Conservation (phyloP, 352 stramenopile genomes). For the Thraustotheca clavata region DNA sequence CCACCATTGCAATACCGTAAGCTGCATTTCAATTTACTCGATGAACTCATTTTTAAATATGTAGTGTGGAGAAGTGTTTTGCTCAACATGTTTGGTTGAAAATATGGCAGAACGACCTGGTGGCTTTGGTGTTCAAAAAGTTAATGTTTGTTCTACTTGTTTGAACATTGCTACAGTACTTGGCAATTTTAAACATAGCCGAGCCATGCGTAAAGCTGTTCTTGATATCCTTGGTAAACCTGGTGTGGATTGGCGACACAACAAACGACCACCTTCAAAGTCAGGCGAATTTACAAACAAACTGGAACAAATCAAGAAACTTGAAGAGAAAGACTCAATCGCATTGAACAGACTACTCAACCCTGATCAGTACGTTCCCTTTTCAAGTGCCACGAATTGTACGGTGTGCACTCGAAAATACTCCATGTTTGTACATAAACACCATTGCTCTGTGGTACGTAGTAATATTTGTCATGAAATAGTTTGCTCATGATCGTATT, state of each 20-base stretch:
- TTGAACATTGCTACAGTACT: not conserved
- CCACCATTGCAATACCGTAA: slow-evolving; percentile 20
- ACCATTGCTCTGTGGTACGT: slow-evolving; percentile 44
- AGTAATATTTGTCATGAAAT: not conserved
- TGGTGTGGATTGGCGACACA: not conserved
- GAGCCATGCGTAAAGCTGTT: not conserved
- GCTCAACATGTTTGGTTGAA: not conserved
- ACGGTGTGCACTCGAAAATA: slow-evolving; percentile 86
- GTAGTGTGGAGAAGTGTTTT: slow-evolving; percentile 5
- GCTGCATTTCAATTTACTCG: not conserved
- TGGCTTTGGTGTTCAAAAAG: not conserved
- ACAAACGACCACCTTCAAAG: not conserved
- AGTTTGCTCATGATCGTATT: not conserved
- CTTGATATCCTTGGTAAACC: not conserved
- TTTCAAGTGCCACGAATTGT: slow-evolving; percentile 77
- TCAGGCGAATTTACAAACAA: slow-evolving; percentile 3
- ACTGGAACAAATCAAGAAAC: not conserved
- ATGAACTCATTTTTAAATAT: not conserved
- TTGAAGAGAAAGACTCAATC: not conserved
- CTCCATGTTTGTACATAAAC: slow-evolving; percentile 83
- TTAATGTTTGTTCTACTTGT: not conserved
- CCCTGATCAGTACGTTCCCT: slow-evolving; percentile 38
- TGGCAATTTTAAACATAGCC: not conserved
- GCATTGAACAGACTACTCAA: not conserved
- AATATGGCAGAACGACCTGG: not conserved